These are phyloP conservation scores for Entomortierella lignicola DNA, from an alignment of 192 early-diverging fungal species.

Conservation along the genomic window DNA sequence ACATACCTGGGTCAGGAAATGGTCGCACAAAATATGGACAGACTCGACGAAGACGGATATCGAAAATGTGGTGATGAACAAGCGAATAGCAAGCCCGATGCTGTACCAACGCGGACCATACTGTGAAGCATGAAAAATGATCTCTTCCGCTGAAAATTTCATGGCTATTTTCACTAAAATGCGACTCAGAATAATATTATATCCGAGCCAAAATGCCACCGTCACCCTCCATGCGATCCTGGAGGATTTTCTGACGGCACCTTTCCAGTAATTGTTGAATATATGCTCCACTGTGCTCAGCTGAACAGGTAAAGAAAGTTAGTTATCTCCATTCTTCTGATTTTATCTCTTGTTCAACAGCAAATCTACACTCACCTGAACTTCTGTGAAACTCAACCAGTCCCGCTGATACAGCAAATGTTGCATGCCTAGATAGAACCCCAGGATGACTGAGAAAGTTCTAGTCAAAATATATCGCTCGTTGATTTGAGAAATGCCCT, in stretches of 20 bases:
- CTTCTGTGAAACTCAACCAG: slow-evolving; percentile 29
- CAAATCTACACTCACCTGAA: slow-evolving; percentile 16
- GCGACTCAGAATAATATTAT: slow-evolving; percentile 40
- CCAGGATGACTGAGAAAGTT: slow-evolving; percentile 21
- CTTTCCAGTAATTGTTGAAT: slow-evolving; percentile 29
- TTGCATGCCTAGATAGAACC: slow-evolving; percentile 9
- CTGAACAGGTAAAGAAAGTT: neutral
- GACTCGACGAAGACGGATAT: slow-evolving; percentile 33
- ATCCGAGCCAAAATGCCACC: slow-evolving; percentile 31
- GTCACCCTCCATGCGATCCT: slow-evolving; percentile 17
- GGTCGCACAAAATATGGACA: slow-evolving; percentile 40
- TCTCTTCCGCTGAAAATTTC: slow-evolving; percentile 28
- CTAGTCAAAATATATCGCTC: slow-evolving; percentile 41
- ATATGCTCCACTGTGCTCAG: slow-evolving; percentile 27
- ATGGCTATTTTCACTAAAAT: slow-evolving; percentile 24
- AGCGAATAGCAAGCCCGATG: slow-evolving; percentile 15
- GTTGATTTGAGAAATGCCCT: slow-evolving; percentile 41
- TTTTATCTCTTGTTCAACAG: neutral
- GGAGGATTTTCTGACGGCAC: slow-evolving; percentile 10
- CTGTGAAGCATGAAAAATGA: slow-evolving; percentile 33
- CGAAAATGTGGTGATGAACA: slow-evolving; percentile 23
- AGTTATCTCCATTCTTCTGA: neutral
- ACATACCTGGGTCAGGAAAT: slow-evolving; percentile 33
- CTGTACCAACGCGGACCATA: slow-evolving; percentile 51
- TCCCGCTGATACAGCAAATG: slow-evolving; percentile 45